Base-by-base conservation (phyloP, 1,284 basidiomycete genomes). In the Leccinum solheimii region DNA sequence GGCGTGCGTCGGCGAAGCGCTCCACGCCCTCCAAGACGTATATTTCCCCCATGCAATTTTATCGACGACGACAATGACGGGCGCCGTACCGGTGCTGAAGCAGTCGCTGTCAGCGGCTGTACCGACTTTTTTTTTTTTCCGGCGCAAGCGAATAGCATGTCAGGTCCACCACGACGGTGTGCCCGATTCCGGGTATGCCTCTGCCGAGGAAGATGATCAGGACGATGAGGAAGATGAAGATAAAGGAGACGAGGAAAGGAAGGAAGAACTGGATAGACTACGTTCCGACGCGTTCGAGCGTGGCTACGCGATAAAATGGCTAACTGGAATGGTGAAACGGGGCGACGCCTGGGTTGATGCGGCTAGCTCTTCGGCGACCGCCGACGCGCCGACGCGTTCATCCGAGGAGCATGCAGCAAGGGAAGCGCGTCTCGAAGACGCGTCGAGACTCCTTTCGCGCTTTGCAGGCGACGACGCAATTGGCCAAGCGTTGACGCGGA, bases 131-230 rank as follows among this genome's bases (percentile, higher is more conserved):
- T 21, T 21, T 21, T 21, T 21, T 21, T 34, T 54, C 13, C 58
- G 36, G 32, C 50, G 45, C 27, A 75, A 60, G 58, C 61, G 68
- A 60, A 66, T 54, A 63, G 65, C 60, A 64, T 49, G 58, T 64
- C 68, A 71, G 26, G 66, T 77, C 34, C 78, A 80, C 62, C 77
- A 80, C 60, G 74, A 70, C 40, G 75, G 74, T 23, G 77, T 81
- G 2, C 79, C 82, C 3, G 85, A 87, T 69, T 87, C 85, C 11
- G 86, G 86, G 45, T 87, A 87, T 63, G 86, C 85, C 4, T 87
- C 86, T 48, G 84, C 82, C 14, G 85, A 85, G 62, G 84, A 85
- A 60, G 81, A 83, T 4, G 80, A 79, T 0, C 68, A 74, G 26
- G 64, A 67, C 2, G 72, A 73, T 6, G 21, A 74, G 21, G 64